Base-by-base conservation (phyloP, 768 basidiomycete species). In the Pleurotus ostreatus region DNA sequence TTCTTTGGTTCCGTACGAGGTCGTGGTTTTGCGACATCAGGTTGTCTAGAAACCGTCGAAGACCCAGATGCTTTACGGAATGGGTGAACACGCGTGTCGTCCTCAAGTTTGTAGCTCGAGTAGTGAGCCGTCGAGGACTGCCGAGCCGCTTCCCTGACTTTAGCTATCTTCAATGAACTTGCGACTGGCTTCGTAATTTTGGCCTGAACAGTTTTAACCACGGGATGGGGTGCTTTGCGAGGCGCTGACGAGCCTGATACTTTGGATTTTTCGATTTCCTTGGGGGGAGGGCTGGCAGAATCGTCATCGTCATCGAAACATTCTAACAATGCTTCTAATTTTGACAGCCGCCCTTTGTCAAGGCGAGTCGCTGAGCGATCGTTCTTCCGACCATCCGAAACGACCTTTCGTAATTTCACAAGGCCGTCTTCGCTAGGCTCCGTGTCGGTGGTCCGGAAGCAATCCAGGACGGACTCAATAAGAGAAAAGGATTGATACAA, bases 401-500 rank as follows among this genome's bases (percentile, higher is more conserved):
- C 73, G 56, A 84, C 80, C 62, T 79, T 86, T 53, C 81, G 79
- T 55, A 97, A 75, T 63, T 89, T 89, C 53, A 73, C 69, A n/a
- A 92, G 65, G 2, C 80, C 81, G 16, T 70, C 74, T 23, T 81
- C 73, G 3, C 74, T 74, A 1, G 89, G 92, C 2, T 69, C 74
- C 2, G 85, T 73, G 5, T 74, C 69, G 2, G 82, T 81, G 45
- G 84, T 81, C 51, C 80, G 79, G 71, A 97, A 93, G 58, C 89
- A 84, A 16, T 82, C 80, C 49, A 98, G 75, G 23, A 98, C 78
- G 11, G 84, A 81, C 64, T 90, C 85, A 20, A 98, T 74, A 18
- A 98, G 78, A 49, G 89, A 77, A 60, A 92, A 94, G 0, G 94
- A 88, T 63, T 95, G 92, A 68, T 94, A 87, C 2, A 98, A 75